A percentile compares a stretch with the other conserved stretches of the same genome.
Evolutionary conservation across 345 rosid genomes (phyloP).

Genomic region (Raphanus sativus): DNA sequence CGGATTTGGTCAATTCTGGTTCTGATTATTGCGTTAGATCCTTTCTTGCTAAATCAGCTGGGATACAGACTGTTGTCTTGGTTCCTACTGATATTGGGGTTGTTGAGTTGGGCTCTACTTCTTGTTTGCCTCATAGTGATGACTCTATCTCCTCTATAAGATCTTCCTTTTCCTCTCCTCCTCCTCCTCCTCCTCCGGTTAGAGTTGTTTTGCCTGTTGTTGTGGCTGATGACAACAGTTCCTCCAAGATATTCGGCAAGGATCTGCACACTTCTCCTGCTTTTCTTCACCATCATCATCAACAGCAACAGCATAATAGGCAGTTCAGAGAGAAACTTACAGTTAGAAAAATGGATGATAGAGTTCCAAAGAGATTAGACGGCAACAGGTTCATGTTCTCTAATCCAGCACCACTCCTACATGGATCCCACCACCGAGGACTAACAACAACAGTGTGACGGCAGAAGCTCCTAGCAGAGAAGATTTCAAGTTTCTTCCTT

Average conservation of each 20-base stretch:
- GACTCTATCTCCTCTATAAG: slow-evolving; percentile 50
- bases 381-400: slow-evolving; percentile 55
- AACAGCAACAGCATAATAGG: slow-evolving; percentile 41
- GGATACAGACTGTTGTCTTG: slow-evolving; percentile 75
- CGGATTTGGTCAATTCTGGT: slow-evolving; percentile 47
- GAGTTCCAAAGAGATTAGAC: slow-evolving; percentile 55
- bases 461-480: slow-evolving; percentile 42
- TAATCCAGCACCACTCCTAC: slow-evolving; percentile 29
- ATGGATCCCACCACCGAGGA: slow-evolving; percentile 61
- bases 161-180: slow-evolving; percentile 47
- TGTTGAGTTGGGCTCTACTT: slow-evolving; percentile 89
- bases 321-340: slow-evolving; percentile 84
- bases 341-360: slow-evolving; percentile 81
- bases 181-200: slow-evolving; percentile 23
- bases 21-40: slow-evolving; percentile 84
- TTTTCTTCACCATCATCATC: slow-evolving; percentile 30
- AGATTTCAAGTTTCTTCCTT: slow-evolving; percentile 53
- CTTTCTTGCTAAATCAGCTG: slow-evolving; percentile 73
- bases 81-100: slow-evolving; percentile 86
- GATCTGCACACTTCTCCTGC: slow-evolving; percentile 28
- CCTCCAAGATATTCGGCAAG: slow-evolving; percentile 25
- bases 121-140: slow-evolving; percentile 52
- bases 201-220: slow-evolving; percentile 40
- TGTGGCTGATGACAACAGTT: slow-evolving; percentile 47
- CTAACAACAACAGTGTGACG: slow-evolving; percentile 17